These are phyloP conservation scores for Phialophora verrucosa DNA, from an alignment of 2,329 filamentous ascomycete species.

Conservation along the genomic window DNA sequence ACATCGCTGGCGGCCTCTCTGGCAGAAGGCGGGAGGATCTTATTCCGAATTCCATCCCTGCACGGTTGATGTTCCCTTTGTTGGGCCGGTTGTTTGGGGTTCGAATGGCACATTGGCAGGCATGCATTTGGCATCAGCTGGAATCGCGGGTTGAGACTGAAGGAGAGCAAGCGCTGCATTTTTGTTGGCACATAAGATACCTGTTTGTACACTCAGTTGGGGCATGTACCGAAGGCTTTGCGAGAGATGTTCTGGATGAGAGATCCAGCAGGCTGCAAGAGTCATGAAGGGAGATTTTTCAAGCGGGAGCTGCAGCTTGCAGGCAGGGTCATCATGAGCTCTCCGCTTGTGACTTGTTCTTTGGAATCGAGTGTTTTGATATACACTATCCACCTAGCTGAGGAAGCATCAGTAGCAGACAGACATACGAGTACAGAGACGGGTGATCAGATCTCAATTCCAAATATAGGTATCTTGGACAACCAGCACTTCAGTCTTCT, in stretches of 20 bases:
- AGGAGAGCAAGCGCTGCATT: constrained; percentile 2
- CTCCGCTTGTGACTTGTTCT: not conserved
- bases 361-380: constrained; percentile 2
- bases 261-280: not conserved
- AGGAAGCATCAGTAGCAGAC: constrained; percentile 9
- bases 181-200: constrained; percentile 18
- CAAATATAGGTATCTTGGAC: constrained; percentile 15
- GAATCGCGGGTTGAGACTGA: constrained; percentile 13
- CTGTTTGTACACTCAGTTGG: constrained; percentile 28
- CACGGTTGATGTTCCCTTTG: constrained; percentile 28
- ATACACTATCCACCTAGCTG: not conserved
- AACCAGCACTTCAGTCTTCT: not conserved
- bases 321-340: not conserved
- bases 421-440: constrained; percentile 10
- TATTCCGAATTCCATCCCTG: constrained; percentile 8
- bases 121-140: constrained; percentile 21
- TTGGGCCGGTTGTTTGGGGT: constrained; percentile 14
- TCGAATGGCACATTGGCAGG: constrained; percentile 33
- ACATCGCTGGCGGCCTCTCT: not conserved
- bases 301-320: not conserved
- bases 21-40: not conserved
- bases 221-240: not conserved
- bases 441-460: constrained; percentile 17
- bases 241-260: not conserved
- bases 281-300: not conserved